These are phyloP conservation scores for Gossypium lobatum DNA, from an alignment of 441 rosid species.

Conservation along the genomic window DNA sequence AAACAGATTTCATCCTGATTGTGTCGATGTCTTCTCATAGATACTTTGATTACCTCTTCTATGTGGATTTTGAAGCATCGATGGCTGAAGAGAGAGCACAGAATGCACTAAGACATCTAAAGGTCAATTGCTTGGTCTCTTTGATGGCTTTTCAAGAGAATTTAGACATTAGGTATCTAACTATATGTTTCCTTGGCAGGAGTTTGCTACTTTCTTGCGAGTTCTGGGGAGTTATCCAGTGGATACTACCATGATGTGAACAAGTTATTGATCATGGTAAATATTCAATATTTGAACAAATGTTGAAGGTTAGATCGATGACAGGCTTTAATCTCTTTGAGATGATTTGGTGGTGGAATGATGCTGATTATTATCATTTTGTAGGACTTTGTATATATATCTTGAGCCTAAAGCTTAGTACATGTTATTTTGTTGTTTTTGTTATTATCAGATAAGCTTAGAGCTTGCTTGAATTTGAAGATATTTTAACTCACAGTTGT, in stretches of 20 bases:
- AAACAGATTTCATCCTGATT: neutral
- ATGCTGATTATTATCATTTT: neutral
- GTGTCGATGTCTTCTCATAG: slow-evolving; percentile 30
- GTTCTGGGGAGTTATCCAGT: slow-evolving; percentile 96
- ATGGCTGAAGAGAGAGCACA: slow-evolving; percentile 94
- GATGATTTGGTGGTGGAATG: neutral
- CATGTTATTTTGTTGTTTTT: neutral
- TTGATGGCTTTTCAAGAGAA: neutral
- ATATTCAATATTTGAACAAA: neutral
- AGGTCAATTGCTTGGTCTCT: slow-evolving; percentile 33
- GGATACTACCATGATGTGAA: slow-evolving; percentile 68
- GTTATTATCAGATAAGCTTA: neutral
- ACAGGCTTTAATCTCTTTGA: neutral
- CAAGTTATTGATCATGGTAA: neutral
- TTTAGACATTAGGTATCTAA: neutral
- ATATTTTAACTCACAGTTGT: neutral
- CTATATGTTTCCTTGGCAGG: slow-evolving; percentile 40
- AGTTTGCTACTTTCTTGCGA: slow-evolving; percentile 86
- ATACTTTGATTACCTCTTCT: slow-evolving; percentile 85
- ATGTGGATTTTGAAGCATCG: slow-evolving; percentile 95
- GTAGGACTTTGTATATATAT: neutral
- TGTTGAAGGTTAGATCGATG: neutral
- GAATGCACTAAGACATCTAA: slow-evolving; percentile 81
- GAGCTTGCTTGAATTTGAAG: neutral
- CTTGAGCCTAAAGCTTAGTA: neutral